phyloP scores from a whole-genome alignment of 306 rosid genomes.

The Cajanus cajan region DNA sequence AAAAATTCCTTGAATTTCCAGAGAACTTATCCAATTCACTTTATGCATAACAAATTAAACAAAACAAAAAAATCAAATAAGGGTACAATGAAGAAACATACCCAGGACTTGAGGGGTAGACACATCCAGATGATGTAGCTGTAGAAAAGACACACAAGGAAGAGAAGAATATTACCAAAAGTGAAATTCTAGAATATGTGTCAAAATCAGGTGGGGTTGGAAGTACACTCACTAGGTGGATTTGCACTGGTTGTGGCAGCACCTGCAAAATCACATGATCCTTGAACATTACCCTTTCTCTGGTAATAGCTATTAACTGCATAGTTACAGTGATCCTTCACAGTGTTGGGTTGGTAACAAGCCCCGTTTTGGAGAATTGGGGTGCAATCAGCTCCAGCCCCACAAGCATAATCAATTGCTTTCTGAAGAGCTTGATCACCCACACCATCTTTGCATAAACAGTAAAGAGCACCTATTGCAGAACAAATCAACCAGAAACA shows the following conservation, averaged over 20 bases:
- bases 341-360: conserved; percentile 85
- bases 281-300: conserved; percentile 52
- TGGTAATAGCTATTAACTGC: conserved; percentile 93
- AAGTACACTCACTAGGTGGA: conserved; percentile 56
- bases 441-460: conserved; percentile 76
- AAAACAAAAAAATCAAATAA: background rate
- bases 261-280: conserved; percentile 85
- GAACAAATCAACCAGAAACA: background rate
- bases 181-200: background rate
- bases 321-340: conserved; percentile 80
- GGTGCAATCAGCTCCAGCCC: conserved; percentile 80
- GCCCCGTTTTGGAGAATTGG: conserved; percentile 63
- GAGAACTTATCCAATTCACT: background rate
- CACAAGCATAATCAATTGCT: conserved; percentile 89
- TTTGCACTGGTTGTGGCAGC: conserved; percentile 49
- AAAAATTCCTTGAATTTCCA: conserved; percentile 13
- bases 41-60: background rate
- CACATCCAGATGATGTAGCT: conserved; percentile 71
- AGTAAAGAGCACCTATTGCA: conserved; percentile 68
- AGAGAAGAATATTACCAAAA: conserved; percentile 26
- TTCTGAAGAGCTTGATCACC: conserved; percentile 63
- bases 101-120: conserved; percentile 79
- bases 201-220: background rate
- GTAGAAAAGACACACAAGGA: conserved; percentile 20
- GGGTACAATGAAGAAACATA: conserved; percentile 34